Conservation (phyloP, 78 protist species). For the Dictyostelium firmibasis region DNA sequence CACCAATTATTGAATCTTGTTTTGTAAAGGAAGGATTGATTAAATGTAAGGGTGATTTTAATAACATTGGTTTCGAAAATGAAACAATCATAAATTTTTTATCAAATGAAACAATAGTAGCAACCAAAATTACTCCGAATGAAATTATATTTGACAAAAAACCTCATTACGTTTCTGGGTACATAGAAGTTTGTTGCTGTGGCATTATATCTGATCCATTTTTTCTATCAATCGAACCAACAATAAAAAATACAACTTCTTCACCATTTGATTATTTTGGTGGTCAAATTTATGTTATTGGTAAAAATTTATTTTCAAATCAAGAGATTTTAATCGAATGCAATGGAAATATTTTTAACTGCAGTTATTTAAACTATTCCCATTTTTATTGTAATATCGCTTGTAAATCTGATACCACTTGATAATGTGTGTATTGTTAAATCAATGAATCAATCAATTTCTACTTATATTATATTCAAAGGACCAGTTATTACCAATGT, state of each 20-base stretch:
- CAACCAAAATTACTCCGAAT: not conserved
- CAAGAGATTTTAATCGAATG: not conserved
- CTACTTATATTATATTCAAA: too few species aligned
- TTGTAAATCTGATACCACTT: not conserved
- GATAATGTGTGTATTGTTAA: not conserved
- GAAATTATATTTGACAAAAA: too few species aligned
- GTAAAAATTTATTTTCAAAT: not conserved
- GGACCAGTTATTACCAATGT: not conserved
- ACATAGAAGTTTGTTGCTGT: not conserved
- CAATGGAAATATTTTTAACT: too few species aligned
- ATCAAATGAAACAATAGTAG: not conserved
- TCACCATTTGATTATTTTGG: not conserved
- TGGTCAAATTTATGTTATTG: not conserved
- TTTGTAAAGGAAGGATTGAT: not conserved
- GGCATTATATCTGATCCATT: not conserved
- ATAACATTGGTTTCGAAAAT: not conserved
- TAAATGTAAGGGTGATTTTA: too few species aligned
- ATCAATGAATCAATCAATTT: not conserved
- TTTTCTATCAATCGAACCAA: not conserved
- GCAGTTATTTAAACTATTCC: not conserved
- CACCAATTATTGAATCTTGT: not conserved
- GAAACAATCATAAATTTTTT: not conserved
- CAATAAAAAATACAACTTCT: not conserved
- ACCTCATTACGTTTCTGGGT: not conserved
- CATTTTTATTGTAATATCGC: not conserved